Evolutionary conservation across 306 rosid genomes (phyloP), one percentile per base, ranked within the genome.

Genomic region (Quercus suber): DNA sequence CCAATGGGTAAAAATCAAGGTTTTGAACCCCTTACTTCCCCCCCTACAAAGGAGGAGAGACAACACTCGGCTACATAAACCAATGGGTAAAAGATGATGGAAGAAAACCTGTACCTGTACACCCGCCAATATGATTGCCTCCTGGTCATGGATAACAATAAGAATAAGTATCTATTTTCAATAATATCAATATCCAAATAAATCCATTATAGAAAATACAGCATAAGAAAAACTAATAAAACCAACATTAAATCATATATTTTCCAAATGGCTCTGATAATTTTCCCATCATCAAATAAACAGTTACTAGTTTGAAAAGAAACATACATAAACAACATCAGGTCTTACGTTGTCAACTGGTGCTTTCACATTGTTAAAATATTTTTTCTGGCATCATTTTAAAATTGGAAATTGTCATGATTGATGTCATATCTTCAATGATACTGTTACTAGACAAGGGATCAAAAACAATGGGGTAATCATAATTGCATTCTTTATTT

Each of bases 101-200:
- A 65, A 31, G 73, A 74, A 51, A 73, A 49, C 12, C 23, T 45
- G 31, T 87, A 95, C 99, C 98, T 87, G 98, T 84, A 89, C 97
- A 95, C 53, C 99, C 99, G 10, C 98, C 99, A 56, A 95, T 91
- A 77, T 93, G 98, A 43, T 91, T 87, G 75, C 99, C 98, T 63
- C 97, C 98, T 95, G 97, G 31, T 49, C 75, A 86, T 55, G 63
- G 56, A 82, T 79, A 82, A 73, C 7, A 82, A n/a, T 6, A 72
- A 41, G 55, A 14, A 57, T 73, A 33, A 80, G 89, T 53, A 70
- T 86, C 25, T 19, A 73, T 35, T 78, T 80, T 35, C 56, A 76
- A 52, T 43, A 76, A 37, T 1, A 37, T 7, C 43, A 51, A 57
- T 64, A 71, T 28, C 75, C 57, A 73, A 41, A 49, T 28, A 74